phyloP scores from a whole-genome alignment of 2,329 filamentous ascomycete genomes.

The Nothophaeocryptopus gaeumannii region DNA sequence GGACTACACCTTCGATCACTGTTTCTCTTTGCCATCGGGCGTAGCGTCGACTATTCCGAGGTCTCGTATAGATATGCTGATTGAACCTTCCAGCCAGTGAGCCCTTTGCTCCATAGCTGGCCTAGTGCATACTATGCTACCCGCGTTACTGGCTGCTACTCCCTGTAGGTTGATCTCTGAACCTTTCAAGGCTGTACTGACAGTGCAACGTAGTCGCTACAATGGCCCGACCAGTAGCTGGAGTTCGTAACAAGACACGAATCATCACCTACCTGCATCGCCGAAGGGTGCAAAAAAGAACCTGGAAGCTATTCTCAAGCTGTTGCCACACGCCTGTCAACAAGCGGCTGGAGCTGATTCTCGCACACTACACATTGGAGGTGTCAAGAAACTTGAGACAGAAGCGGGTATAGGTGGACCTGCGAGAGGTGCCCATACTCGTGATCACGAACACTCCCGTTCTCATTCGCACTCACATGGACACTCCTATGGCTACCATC shows the following conservation, averaged over 20 bases:
- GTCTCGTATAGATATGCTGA: too few relatives aligned
- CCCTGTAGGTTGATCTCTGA: conserved; percentile 68
- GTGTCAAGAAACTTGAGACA: conserved; percentile 75
- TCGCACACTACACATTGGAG: conserved; percentile 72
- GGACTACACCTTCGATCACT: too few relatives aligned
- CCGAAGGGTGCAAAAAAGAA: conserved; percentile 95
- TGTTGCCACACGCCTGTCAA: conserved; percentile 87
- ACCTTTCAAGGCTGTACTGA: too few relatives aligned
- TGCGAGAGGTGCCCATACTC: conserved; percentile 21
- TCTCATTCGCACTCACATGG: conserved; percentile 46
- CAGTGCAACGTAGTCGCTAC: conserved; percentile 77
- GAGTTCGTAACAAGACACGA: conserved; percentile 74
- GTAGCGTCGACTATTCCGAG: too few relatives aligned
- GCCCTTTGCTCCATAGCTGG: too few relatives aligned
- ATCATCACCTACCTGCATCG: conserved; percentile 89
- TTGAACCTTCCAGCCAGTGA: too few relatives aligned
- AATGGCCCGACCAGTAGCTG: conserved; percentile 92
- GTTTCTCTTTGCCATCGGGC: too few relatives aligned
- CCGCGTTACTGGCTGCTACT: conserved; percentile 77
- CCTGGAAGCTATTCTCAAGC: conserved; percentile 78
- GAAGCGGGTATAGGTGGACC: conserved; percentile 65
- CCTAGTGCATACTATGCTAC: too few relatives aligned
- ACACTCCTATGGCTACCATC: conserved; percentile 50
- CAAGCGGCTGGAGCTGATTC: conserved; percentile 84
- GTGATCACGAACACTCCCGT: conserved; percentile 38